Evolutionary conservation across 805 yeast genomes (phyloP).

Genomic region (Schwanniomyces yamadae): DNA sequence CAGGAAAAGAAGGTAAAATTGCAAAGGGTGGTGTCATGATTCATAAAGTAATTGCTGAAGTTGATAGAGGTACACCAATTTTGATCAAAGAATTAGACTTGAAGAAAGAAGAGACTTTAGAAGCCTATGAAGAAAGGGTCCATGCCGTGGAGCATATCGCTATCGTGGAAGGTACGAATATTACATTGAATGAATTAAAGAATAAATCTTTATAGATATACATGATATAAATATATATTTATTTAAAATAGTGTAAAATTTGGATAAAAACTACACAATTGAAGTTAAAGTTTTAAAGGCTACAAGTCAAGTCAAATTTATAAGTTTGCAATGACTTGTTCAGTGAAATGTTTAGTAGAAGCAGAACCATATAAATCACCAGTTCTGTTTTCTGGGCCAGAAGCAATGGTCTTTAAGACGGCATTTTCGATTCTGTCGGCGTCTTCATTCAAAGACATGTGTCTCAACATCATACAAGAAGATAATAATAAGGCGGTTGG

Average conservation of each 20-base stretch:
- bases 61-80: conserved; percentile 89
- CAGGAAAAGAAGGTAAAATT: conserved; percentile 82
- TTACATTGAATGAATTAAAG: conserved; percentile 44
- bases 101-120: conserved; percentile 69
- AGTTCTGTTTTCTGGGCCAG: conserved; percentile 94
- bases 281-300: not conserved
- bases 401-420: conserved; percentile 84
- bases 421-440: conserved; percentile 89
- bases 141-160: conserved; percentile 86
- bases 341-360: conserved; percentile 84
- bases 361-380: conserved; percentile 95
- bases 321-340: conserved; percentile 81
- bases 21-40: conserved; percentile 91
- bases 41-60: conserved; percentile 93
- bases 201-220: conserved; percentile 1
- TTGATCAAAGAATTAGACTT: conserved; percentile 77
- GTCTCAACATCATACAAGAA: conserved; percentile 98
- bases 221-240: conserved; percentile 3
- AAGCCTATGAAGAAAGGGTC: conserved; percentile 77
- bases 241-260: conserved; percentile 2
- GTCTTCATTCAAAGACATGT: conserved; percentile 82
- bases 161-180: conserved; percentile 85
- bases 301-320: conserved; percentile 25
- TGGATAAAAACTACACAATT: conserved; percentile 2
- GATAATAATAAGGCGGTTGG: conserved; percentile 96